Evolutionary conservation across 192 early-diverging fungal genomes (phyloP), one percentile per base, ranked within the genome.

Genomic region (Umbelopsis ramanniana): DNA sequence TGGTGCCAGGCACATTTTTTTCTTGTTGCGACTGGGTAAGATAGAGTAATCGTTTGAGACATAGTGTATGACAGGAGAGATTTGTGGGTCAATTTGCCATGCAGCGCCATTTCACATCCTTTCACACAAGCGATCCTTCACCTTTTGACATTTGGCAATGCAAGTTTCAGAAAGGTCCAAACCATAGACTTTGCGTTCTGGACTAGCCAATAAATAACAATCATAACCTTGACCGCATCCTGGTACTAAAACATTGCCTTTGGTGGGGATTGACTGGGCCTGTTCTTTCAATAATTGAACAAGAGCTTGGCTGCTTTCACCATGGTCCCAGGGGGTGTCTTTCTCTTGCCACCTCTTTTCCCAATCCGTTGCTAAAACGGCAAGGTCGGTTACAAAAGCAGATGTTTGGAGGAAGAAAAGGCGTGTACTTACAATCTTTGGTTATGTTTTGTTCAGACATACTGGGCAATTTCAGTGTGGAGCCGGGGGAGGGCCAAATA

Each of bases 141-240:
- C 82, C 80, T 87, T 63, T 46, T 82, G 33, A 81, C 86, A 66
- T 54, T 81, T 69, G 46, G 86, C 83, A 38, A 93, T 83, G 35
- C 87, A 91, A n/a, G 85, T 86, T 60, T 83, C 79, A 68, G 87
- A 89, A 48, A 92, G 73, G 70, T 95, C 93, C 37, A 93, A 71
- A 12, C 93, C 93, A 37, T 84, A 81, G 55, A 89, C 88, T 72
- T 85, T 84, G 26, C 86, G 82, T 24, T 80, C 68, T 24, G 85
- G 79, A n/a, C 80, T 84, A 8, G 91, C 89, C 17, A 95, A 79
- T 68, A 82, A 90, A 79, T 91, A 81, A 35, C 93, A 92, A 73
- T 96, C 95, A 72, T 92, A 91, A 73, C 76, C 86, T 45, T 82
- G 78, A 37, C 89, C 89, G 47, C 87, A 88, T 24, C 88, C 89